Percentiles rank a stretch among this genome's conserved stretches.
Conservation (phyloP, 73 alveolate species). For the Effrenium voratum region DNA sequence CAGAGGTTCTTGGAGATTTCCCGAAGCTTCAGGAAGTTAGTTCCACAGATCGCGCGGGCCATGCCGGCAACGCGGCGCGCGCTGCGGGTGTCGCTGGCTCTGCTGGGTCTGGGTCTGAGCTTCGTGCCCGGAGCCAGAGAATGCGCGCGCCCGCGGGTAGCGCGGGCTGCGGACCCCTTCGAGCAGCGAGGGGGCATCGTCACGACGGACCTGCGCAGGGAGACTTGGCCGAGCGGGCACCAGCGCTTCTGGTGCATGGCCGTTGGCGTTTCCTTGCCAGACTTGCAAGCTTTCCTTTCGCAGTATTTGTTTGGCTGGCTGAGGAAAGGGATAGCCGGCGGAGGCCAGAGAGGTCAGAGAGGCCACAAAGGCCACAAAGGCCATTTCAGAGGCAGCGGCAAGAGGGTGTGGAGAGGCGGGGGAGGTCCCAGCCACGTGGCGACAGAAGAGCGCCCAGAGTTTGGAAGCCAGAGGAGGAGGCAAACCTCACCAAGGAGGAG, state of each 20-base stretch:
- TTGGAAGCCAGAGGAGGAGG: not conserved
- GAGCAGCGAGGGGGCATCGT: slow-evolving; percentile 64
- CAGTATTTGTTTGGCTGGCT: not conserved
- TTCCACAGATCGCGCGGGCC: too few species aligned
- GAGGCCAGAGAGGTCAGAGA: not conserved
- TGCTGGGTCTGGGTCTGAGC: too few species aligned
- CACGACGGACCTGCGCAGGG: slow-evolving; percentile 31
- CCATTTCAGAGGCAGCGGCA: not conserved
- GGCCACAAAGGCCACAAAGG: not conserved
- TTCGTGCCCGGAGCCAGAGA: too few species aligned
- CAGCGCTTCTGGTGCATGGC: not conserved
- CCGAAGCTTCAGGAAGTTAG: too few species aligned
- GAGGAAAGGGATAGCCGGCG: not conserved
- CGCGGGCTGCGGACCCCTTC: slow-evolving; percentile 33
- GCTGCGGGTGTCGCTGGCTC: too few species aligned
- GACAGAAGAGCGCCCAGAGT: not conserved
- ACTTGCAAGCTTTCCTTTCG: not conserved
- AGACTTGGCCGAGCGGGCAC: not conserved
- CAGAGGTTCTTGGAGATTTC: too few species aligned
- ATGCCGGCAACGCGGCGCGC: too few species aligned
- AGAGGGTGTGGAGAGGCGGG: not conserved
- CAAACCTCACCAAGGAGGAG: slow-evolving; percentile 59
- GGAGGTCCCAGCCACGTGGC: not conserved
- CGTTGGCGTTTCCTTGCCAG: not conserved
- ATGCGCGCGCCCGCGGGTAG: too few species aligned